A percentile compares a stretch with the other conserved stretches of the same genome.
Evolutionary conservation across 176 grass and related monocot genomes (phyloP).

Genomic region (Areca catechu): DNA sequence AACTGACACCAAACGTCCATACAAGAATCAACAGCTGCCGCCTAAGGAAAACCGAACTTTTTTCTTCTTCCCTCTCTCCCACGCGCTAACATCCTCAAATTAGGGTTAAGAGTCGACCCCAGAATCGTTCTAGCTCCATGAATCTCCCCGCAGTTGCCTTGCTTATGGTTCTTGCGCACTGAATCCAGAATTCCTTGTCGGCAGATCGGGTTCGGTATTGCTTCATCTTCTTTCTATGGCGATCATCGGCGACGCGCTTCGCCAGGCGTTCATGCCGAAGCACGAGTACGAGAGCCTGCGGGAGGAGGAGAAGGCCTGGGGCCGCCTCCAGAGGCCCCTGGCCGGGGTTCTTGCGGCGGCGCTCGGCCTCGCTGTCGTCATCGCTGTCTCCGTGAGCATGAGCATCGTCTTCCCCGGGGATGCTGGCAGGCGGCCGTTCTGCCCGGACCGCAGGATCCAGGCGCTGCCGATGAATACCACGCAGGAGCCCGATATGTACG

Average conservation of each 20-base stretch:
- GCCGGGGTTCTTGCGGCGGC: conserved; percentile 25
- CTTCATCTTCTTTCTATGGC: conserved; percentile 26
- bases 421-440: conserved; percentile 68
- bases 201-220: too few relatives aligned
- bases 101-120: too few relatives aligned
- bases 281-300: conserved; percentile 46
- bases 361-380: conserved; percentile 29
- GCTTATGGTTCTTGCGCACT: too few relatives aligned
- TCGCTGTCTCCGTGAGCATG: conserved; percentile 48
- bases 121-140: too few relatives aligned
- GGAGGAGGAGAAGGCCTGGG: conserved; percentile 57
- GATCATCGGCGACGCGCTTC: conserved; percentile 64
- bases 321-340: conserved; percentile 48
- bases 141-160: too few relatives aligned
- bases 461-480: conserved; percentile 53
- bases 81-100: too few relatives aligned
- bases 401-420: conserved; percentile 74
- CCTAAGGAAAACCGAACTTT: too few relatives aligned
- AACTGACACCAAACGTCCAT: too few relatives aligned
- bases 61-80: too few relatives aligned
- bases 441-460: conserved; percentile 63
- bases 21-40: too few relatives aligned
- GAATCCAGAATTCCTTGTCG: too few relatives aligned
- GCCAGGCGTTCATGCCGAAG: conserved; percentile 74
- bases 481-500: conserved; percentile 68